Evolutionary conservation across 2,329 filamentous ascomycete species (phyloP).

Genomic region (Xylariaceae sp.): DNA sequence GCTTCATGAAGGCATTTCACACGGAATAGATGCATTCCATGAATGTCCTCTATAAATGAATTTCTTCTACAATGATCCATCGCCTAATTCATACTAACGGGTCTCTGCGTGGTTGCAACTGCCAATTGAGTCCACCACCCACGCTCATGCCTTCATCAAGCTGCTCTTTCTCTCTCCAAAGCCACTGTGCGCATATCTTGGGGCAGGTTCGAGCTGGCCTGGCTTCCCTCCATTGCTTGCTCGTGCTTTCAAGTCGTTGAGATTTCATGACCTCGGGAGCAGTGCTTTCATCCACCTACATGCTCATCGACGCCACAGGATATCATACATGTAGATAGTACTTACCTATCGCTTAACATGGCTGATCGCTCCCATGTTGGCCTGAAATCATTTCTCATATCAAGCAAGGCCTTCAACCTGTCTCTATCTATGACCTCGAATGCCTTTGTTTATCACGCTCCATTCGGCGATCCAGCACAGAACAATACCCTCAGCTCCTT

Average conservation of each 20-base stretch:
- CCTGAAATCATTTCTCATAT: conserved; percentile 26
- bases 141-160: not conserved
- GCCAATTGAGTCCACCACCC: not conserved
- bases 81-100: not conserved
- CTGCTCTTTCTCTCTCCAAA: conserved; percentile 8
- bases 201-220: not conserved
- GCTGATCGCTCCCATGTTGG: conserved; percentile 21
- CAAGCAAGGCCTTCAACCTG: conserved; percentile 12
- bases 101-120: not conserved
- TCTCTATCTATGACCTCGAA: conserved; percentile 24
- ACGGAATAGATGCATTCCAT: not conserved
- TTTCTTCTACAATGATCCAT: too few relatives aligned
- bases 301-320: not conserved
- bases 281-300: not conserved
- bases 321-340: not conserved
- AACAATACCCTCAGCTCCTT: conserved; percentile 17
- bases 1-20: not conserved
- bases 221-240: not conserved
- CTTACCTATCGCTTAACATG: conserved; percentile 16
- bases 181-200: not conserved
- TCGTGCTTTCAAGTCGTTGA: not conserved
- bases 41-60: not conserved
- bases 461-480: conserved; percentile 2
- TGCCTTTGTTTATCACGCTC: conserved; percentile 23
- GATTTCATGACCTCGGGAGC: not conserved